Conservation (phyloP, 2,329 filamentous ascomycete genomes). For the Pseudogymnoascus sp. region DNA sequence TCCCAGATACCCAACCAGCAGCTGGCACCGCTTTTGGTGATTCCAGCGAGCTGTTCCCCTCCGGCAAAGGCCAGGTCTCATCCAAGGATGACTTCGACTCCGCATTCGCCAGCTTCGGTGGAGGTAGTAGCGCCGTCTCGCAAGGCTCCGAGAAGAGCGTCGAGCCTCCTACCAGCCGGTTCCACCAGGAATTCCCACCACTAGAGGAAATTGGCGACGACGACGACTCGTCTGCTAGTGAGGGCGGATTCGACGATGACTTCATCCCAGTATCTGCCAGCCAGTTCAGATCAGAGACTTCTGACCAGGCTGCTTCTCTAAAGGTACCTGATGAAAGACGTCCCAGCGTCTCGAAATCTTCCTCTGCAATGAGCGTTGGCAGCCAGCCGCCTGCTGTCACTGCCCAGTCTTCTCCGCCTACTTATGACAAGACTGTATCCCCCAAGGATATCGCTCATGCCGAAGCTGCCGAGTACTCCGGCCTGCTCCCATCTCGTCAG, state of each 20-base stretch:
- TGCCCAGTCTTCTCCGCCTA: constrained; percentile 53
- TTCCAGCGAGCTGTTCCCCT: constrained; percentile 44
- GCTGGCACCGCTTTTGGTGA: constrained; percentile 47
- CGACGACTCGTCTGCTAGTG: constrained; percentile 57
- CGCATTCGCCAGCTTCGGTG: constrained; percentile 70
- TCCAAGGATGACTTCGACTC: constrained; percentile 78
- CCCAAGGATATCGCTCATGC: constrained; percentile 41
- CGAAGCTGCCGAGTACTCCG: constrained; percentile 44
- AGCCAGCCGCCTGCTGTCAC: constrained; percentile 44
- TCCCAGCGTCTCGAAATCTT: not conserved
- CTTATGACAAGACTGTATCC: constrained; percentile 43
- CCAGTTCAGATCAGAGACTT: constrained; percentile 25
- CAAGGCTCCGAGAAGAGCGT: constrained; percentile 44
- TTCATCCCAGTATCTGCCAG: constrained; percentile 59
- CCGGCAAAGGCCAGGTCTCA: constrained; percentile 25
- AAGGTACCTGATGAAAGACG: constrained; percentile 6
- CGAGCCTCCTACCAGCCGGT: constrained; percentile 37
- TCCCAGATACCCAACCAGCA: constrained; percentile 39
- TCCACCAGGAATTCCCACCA: constrained; percentile 81
- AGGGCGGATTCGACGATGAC: constrained; percentile 85
- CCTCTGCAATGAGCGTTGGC: constrained; percentile 17
- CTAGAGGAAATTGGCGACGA: constrained; percentile 80
- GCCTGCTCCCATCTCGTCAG: constrained; percentile 49
- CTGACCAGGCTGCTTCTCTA: constrained; percentile 20
- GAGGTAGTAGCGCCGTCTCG: constrained; percentile 36